phyloP scores from a whole-genome alignment of 352 stramenopile genomes.

The Globisporangium spiculum region DNA sequence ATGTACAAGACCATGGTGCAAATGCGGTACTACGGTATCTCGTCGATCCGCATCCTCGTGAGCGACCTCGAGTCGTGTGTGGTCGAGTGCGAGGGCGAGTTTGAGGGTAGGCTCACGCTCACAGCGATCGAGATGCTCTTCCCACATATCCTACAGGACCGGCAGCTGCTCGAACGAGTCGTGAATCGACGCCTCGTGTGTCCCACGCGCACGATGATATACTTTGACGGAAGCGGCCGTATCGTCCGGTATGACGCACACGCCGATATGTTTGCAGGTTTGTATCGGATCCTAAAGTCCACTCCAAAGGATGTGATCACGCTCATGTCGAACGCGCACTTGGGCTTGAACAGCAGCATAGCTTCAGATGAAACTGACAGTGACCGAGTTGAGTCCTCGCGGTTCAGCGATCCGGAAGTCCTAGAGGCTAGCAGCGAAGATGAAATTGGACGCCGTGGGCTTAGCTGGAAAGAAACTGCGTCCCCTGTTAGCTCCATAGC shows the following conservation, averaged over 20 bases:
- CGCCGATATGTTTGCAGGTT: background rate
- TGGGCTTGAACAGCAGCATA: background rate
- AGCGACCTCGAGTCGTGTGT: constrained; percentile 6
- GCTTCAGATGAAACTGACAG: background rate
- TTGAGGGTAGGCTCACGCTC: constrained; percentile 15
- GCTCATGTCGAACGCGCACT: background rate
- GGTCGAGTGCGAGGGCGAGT: constrained; percentile 11
- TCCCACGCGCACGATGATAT: constrained; percentile 22
- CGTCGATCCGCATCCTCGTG: constrained; percentile 24
- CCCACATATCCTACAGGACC: constrained; percentile 2
- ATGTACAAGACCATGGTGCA: constrained; percentile 44
- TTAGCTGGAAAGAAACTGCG: background rate
- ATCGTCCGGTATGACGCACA: background rate
- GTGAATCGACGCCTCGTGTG: constrained; percentile 15
- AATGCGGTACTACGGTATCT: constrained; percentile 19
- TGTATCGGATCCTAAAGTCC: background rate
- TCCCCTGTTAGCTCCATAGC: background rate
- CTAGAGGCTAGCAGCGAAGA: background rate
- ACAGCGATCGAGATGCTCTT: constrained; percentile 16
- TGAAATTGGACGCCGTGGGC: background rate
- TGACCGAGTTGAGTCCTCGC: background rate
- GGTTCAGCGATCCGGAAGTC: background rate
- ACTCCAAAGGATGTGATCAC: background rate
- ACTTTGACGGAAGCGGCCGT: background rate
- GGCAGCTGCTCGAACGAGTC: constrained; percentile 2